Conservation (phyloP, 192 early-diverging fungal species). For the Globomyces pollinis-pini region DNA sequence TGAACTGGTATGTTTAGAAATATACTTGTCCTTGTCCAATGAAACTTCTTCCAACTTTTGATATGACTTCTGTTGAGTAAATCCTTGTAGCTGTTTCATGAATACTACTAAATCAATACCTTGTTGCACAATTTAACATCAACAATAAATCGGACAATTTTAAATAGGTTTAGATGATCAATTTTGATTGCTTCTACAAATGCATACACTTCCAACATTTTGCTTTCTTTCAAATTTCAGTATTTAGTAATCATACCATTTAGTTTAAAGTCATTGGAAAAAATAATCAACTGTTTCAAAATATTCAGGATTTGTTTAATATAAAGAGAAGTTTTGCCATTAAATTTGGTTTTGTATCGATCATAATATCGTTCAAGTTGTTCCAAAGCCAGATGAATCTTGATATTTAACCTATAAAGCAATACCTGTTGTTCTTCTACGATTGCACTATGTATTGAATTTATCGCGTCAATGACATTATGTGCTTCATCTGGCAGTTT, state of each 20-base stretch:
- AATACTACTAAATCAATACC: too few species aligned
- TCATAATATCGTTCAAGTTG: conserved; percentile 61
- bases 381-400: conserved; percentile 33
- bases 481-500: conserved; percentile 36
- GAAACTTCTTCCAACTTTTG: neutral
- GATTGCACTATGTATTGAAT: conserved; percentile 56
- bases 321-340: conserved; percentile 64
- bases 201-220: conserved; percentile 4
- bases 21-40: neutral
- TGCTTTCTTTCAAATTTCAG: neutral
- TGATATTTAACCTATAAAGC: too few species aligned
- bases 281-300: neutral
- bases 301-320: conserved; percentile 56
- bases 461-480: conserved; percentile 53
- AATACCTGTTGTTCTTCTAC: too few species aligned
- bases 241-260: neutral
- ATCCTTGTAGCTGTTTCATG: conserved; percentile 16
- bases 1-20: neutral
- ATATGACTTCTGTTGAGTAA: neutral
- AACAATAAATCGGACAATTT: conserved; percentile 21
- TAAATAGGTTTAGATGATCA: conserved; percentile 21
- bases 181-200: conserved; percentile 16
- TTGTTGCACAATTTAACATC: conserved; percentile 13
- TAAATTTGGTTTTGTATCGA: conserved; percentile 61
- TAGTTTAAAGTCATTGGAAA: neutral